Evolutionary conservation across 805 yeast species (phyloP), one percentile per base, ranked within the genome.

Genomic region (Nematodospora valgi): DNA sequence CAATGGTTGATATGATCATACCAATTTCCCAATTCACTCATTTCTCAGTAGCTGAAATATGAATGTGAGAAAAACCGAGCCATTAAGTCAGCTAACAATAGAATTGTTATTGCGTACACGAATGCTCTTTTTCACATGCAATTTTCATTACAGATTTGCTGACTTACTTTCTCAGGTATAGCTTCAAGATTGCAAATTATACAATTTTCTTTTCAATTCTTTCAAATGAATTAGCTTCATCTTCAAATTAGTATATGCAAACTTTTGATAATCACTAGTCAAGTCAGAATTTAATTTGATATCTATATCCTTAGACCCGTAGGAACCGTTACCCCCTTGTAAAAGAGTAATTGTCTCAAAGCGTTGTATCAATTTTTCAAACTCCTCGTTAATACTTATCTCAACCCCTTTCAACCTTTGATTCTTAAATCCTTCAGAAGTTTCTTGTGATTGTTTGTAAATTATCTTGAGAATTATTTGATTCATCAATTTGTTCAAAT

Each of bases 401-500:
- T 55, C 62, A 26, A 50, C 26, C 1, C 69, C 70, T 24, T 34
- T 40, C n/a, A 60, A 45, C 28, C 45, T 45, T 5, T 51, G 49
- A 17, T 27, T 24, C 25, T 49, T 49, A 33, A 40, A 59, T 16
- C 19, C 32, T 6, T 40, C 38, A 10, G 66, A 58, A 10, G 57
- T 37, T 12, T 48, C 48, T 32, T 59, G 59, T 2, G 66, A 52
- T 23, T 60, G 46, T 27, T 58, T 53, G 29, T 54, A 52, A 5
- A 67, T 56, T 13, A 64, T 57, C 24, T 51, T 52, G 20, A 65
- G 60, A 1, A 85, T 76, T 19, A 80, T 71, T 38, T 70, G 67
- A 38, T 77, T 76, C 20, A 86, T 71, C 10, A 67, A 52, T 20
- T 70, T 47, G 51, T 49, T 51, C 53, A 83, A 56, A 13, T 78